Evolutionary conservation across 2,329 filamentous ascomycete genomes (phyloP).

Genomic region (Epichloe hybrida): DNA sequence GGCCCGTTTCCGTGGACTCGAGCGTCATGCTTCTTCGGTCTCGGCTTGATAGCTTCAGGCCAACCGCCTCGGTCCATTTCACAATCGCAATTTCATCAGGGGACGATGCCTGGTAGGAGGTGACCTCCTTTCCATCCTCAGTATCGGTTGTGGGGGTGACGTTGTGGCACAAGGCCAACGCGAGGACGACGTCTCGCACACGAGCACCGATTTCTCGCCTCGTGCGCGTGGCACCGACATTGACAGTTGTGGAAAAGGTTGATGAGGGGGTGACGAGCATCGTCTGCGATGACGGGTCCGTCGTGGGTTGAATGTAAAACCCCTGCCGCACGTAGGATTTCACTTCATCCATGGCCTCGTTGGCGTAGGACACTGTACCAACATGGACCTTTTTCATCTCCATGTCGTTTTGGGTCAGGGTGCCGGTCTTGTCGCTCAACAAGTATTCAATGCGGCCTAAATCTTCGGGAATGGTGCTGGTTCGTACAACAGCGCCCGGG

Average conservation of each 20-base stretch:
- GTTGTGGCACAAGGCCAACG: constrained; percentile 89
- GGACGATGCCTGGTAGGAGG: constrained; percentile 89
- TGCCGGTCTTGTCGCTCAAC: constrained; percentile 96
- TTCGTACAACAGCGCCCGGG: constrained; percentile 81
- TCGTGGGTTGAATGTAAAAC: constrained; percentile 45
- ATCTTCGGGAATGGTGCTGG: constrained; percentile 95
- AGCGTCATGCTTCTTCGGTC: constrained; percentile 79
- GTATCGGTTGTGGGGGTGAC: constrained; percentile 77
- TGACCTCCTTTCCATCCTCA: constrained; percentile 61
- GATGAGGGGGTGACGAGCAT: constrained; percentile 65
- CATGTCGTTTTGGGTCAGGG: constrained; percentile 95
- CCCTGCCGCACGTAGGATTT: constrained; percentile 72
- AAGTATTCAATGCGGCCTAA: constrained; percentile 92
- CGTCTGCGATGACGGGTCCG: constrained; percentile 28
- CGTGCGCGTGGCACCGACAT: constrained; percentile 60
- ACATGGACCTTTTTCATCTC: constrained; percentile 98
- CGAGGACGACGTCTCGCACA: constrained; percentile 84
- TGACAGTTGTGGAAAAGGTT: constrained; percentile 45
- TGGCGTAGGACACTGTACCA: constrained; percentile 93
- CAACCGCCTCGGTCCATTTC: constrained; percentile 85
- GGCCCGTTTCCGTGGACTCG: constrained; percentile 60
- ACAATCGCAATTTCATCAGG: constrained; percentile 98
- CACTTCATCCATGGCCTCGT: constrained; percentile 98
- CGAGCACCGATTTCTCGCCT: constrained; percentile 86
- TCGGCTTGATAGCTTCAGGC: constrained; percentile 68